phyloP scores from a whole-genome alignment of 345 rosid genomes.

The Corchorus capsularis region DNA sequence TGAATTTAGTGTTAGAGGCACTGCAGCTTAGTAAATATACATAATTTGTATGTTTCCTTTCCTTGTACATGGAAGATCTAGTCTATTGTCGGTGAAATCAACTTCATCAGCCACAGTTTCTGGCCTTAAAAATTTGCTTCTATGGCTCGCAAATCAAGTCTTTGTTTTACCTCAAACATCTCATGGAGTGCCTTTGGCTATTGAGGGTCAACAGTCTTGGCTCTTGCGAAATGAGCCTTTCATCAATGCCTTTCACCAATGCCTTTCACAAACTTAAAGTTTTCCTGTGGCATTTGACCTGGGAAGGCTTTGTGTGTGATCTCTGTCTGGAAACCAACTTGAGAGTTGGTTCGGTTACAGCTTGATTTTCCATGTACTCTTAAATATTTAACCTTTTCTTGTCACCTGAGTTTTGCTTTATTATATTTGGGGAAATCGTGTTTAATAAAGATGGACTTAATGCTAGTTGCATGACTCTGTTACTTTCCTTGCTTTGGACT shows the following conservation, averaged over 20 bases:
- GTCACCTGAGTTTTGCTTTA: neutral
- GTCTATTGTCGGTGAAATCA: neutral
- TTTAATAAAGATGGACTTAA: neutral
- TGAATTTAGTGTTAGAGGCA: neutral
- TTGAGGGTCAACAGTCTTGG: neutral
- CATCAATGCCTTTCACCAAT: neutral
- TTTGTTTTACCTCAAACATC: neutral
- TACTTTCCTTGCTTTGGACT: constrained; percentile 1
- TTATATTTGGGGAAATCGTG: neutral
- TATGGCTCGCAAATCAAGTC: neutral
- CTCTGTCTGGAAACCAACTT: neutral
- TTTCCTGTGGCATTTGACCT: constrained; percentile 3
- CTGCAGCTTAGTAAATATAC: neutral
- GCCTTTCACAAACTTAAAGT: neutral
- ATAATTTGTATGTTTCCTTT: no score
- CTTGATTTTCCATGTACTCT: neutral
- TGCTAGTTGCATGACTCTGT: neutral
- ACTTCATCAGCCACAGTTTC: neutral
- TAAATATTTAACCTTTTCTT: neutral
- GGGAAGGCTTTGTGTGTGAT: neutral
- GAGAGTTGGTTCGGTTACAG: neutral
- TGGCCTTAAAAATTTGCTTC: neutral
- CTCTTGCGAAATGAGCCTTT: constrained; percentile 7
- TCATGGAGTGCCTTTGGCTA: neutral
- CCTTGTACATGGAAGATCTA: neutral